Base-by-base conservation (phyloP, 2,329 filamentous ascomycete genomes). In the Pseudogymnoascus sp. region DNA sequence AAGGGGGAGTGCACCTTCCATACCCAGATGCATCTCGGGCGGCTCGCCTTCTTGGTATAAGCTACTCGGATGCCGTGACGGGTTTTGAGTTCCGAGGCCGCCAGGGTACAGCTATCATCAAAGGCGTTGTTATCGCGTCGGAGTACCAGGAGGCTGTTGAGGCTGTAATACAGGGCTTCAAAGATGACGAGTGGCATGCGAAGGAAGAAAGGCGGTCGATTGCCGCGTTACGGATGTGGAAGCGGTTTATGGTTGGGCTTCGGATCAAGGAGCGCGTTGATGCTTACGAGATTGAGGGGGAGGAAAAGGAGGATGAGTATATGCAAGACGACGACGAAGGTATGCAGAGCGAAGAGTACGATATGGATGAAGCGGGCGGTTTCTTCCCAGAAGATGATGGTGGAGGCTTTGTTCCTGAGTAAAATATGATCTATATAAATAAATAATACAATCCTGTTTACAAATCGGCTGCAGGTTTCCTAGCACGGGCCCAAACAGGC, bases 31-130 rank as follows among this genome's bases (percentile, higher is more conserved):
- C 89, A 1, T 78, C 83, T 1, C 82, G 83, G 58, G 93, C 93
- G 1, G 91, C 92, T 0, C 85, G 82, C 61, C 75, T 92, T 1
- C 74, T 97, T 1, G 86, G 86, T 0, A 81, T 97, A 16, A 92
- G 97, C 74, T 96, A 89, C 72, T 90, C 90, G 2, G 90, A 93
- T 33, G 94, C 94, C 0, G 84, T 99, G 4, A 94, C 88, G 0
- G 93, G 93, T 0, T 99, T 97, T 69, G 81, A 87, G 37, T 99
- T 97, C 75, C 87, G 85, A 70, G 92, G 92, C 0, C 84, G 90
- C 2, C 86, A 90, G 61, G 93, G 93, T 14, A 97, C 91, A 2
- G 92, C 94, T 1, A 81, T 97, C 2, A 75, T 94, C 2, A 82
- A 84, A 37, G 94, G 94, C 1, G 82, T 88, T 1, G 85, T 99